Conservation (phyloP, 225 moss, liverwort and hornwort genomes). For the Polytrichum commune region DNA sequence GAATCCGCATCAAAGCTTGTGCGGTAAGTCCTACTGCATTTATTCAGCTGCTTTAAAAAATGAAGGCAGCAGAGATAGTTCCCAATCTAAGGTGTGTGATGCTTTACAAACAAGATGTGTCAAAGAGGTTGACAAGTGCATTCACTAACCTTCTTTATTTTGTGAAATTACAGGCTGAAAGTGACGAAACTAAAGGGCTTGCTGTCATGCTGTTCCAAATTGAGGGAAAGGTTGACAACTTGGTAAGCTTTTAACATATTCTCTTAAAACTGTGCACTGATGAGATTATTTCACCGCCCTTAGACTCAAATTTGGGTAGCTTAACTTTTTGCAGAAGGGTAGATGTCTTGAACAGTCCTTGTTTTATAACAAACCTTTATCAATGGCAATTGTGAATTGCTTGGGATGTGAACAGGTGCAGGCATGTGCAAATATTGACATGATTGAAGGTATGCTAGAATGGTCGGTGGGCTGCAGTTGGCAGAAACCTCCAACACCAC, state of each 20-base stretch:
- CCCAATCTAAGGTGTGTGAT: background rate
- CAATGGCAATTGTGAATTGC: background rate
- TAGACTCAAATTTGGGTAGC: no score
- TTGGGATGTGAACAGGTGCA: conserved; percentile 48
- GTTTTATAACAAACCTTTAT: background rate
- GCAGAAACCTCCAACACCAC: conserved; percentile 62
- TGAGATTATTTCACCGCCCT: no score
- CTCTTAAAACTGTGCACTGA: no score
- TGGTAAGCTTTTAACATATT: conserved; percentile 53
- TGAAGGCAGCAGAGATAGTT: background rate
- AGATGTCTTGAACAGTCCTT: no score
- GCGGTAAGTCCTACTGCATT: conserved; percentile 59
- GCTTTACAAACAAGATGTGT: background rate
- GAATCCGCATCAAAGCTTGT: conserved; percentile 85
- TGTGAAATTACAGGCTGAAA: conserved; percentile 74
- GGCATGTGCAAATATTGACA: conserved; percentile 59
- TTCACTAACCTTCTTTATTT: background rate
- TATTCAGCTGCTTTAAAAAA: background rate
- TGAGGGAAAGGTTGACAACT: conserved; percentile 64
- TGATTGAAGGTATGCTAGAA: conserved; percentile 75
- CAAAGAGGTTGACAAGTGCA: background rate
- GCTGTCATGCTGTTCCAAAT: conserved; percentile 96
- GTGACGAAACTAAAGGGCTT: conserved; percentile 71
- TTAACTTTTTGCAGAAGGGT: no score
- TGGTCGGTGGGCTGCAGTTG: conserved; percentile 99